Evolutionary conservation across 2,329 filamentous ascomycete genomes (phyloP).

Genomic region (Didymellaceae sp.): DNA sequence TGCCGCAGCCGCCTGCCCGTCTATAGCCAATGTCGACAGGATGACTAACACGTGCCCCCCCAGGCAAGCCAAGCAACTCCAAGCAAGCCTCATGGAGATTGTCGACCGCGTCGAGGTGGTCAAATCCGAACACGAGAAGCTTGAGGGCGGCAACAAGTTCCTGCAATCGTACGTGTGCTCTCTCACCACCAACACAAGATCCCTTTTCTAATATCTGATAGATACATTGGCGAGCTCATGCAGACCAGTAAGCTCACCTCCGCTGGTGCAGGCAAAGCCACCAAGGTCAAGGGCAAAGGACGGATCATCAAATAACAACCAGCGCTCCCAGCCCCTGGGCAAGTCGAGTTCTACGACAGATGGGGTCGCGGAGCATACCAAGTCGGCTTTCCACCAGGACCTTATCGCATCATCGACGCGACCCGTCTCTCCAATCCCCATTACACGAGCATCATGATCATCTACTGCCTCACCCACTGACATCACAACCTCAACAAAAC

Average conservation of each 20-base stretch:
- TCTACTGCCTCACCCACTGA: slow-evolving; percentile 38
- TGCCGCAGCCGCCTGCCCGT: background rate
- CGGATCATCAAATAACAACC: slow-evolving; percentile 47
- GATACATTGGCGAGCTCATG: slow-evolving; percentile 97
- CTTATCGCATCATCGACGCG: slow-evolving; percentile 42
- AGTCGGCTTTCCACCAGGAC: slow-evolving; percentile 37
- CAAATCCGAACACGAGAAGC: slow-evolving; percentile 92
- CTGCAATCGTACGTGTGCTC: slow-evolving; percentile 68
- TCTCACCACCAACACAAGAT: no score
- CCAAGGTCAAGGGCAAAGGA: slow-evolving; percentile 54
- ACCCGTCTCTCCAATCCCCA: slow-evolving; percentile 35
- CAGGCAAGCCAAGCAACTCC: slow-evolving; percentile 86
- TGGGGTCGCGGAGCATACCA: slow-evolving; percentile 29
- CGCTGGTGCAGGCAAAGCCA: slow-evolving; percentile 58
- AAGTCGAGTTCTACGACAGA: slow-evolving; percentile 17
- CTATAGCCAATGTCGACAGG: background rate
- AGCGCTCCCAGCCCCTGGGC: slow-evolving; percentile 26
- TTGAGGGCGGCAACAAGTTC: slow-evolving; percentile 96
- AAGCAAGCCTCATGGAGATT: slow-evolving; percentile 86
- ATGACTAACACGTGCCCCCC: slow-evolving; percentile 30
- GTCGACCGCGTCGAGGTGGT: slow-evolving; percentile 95
- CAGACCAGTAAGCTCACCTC: slow-evolving; percentile 70
- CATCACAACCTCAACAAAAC: no score
- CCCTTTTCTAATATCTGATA: slow-evolving; percentile 48
- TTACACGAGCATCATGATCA: slow-evolving; percentile 44